Conservation (phyloP, 108 stramenopile genomes). For the Mediolabrus comicus region DNA sequence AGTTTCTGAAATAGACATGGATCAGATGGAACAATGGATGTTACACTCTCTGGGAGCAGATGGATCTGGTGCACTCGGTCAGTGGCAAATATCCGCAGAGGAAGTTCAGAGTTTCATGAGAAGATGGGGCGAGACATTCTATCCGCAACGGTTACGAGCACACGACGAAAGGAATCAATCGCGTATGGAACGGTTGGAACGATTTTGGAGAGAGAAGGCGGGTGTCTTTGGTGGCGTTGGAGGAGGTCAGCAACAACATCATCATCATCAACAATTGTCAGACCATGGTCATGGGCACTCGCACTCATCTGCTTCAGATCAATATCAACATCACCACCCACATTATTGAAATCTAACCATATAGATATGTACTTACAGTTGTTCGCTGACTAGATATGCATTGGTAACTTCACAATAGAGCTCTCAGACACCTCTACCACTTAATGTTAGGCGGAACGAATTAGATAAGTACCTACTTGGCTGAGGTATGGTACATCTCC, state of each 20-base stretch:
- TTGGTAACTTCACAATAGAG: too few species aligned
- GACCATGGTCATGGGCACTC: neutral
- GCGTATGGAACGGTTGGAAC: conserved; percentile 22
- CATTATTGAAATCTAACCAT: too few species aligned
- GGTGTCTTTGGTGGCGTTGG: neutral
- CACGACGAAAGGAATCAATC: conserved; percentile 28
- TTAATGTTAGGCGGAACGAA: too few species aligned
- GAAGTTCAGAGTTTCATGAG: conserved; percentile 21
- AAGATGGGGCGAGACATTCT: conserved; percentile 40
- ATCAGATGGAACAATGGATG: conserved; percentile 44
- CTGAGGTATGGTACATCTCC: too few species aligned
- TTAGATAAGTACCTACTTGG: too few species aligned
- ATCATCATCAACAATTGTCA: neutral
- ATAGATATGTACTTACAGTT: too few species aligned
- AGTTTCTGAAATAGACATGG: conserved; percentile 17
- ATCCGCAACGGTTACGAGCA: conserved; percentile 21
- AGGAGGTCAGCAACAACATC: too few species aligned
- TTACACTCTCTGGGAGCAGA: conserved; percentile 15
- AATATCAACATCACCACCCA: neutral
- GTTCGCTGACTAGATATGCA: too few species aligned
- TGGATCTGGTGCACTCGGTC: neutral
- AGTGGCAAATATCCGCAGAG: conserved; percentile 27
- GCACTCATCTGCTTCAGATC: neutral
- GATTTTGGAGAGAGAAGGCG: conserved; percentile 35
- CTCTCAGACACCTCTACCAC: too few species aligned